Percentiles rank a stretch among this genome's conserved stretches.
These are phyloP conservation scores for Cercospora sesami DNA, from an alignment of 2,329 filamentous ascomycete species.

Conservation along the genomic window DNA sequence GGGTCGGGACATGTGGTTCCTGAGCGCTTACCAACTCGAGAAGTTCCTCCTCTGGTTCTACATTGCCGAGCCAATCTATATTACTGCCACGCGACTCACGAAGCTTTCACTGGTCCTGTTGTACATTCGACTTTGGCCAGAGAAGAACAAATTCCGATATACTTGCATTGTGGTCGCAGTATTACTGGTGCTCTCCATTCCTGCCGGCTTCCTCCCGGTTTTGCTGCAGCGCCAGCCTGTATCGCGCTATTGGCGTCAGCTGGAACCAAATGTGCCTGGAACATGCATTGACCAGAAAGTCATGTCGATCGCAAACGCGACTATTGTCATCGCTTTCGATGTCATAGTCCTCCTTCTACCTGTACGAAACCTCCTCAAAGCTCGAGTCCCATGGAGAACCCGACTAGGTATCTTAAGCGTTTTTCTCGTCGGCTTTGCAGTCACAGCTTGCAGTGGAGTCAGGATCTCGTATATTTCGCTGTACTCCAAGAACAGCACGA, in stretches of 20 bases:
- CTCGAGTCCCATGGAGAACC: constrained; percentile 8
- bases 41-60: constrained; percentile 22
- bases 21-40: constrained; percentile 5
- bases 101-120: constrained; percentile 22
- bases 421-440: constrained; percentile 23
- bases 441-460: constrained; percentile 20
- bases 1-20: constrained; percentile 19
- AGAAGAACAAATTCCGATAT: constrained; percentile 8
- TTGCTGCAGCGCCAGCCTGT: constrained; percentile 12
- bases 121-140: constrained; percentile 21
- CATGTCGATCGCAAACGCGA: constrained; percentile 7
- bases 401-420: constrained; percentile 18
- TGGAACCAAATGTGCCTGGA: constrained; percentile 1
- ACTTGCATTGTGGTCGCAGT: constrained; percentile 10
- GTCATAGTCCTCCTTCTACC: constrained; percentile 20
- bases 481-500: constrained; percentile 10
- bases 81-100: constrained; percentile 14
- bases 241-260: constrained; percentile 7
- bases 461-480: constrained; percentile 18
- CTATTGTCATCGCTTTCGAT: constrained; percentile 16
- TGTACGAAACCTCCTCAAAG: constrained; percentile 13
- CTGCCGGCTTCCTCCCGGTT: constrained; percentile 5
- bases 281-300: constrained; percentile 18
- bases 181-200: constrained; percentile 1
- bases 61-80: constrained; percentile 17